A percentile compares a stretch with the other conserved stretches of the same genome.
Conservation (phyloP, 2,329 filamentous ascomycete genomes). For the Fusarium luffae region DNA sequence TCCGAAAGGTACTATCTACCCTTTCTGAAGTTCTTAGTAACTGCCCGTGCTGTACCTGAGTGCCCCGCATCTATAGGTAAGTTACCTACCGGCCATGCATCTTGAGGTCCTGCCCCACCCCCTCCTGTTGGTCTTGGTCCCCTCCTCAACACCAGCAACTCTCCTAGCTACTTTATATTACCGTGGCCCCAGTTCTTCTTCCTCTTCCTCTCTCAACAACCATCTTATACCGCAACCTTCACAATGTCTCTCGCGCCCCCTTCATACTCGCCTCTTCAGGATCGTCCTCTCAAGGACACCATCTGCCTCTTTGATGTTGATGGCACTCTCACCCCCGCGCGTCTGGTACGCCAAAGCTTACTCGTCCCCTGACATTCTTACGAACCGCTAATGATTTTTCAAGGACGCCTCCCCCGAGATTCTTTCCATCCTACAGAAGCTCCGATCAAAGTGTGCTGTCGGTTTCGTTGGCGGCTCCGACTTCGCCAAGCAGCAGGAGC, state of each 20-base stretch:
- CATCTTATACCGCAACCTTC: constrained; percentile 4
- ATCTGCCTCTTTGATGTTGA: constrained; percentile 98
- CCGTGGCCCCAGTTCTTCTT: constrained; percentile 4
- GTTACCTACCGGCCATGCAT: neutral
- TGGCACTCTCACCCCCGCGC: constrained; percentile 85
- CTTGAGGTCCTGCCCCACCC: constrained; percentile 16
- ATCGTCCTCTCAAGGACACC: constrained; percentile 91
- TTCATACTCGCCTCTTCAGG: constrained; percentile 77
- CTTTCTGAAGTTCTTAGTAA: neutral
- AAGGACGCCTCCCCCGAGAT: constrained; percentile 82
- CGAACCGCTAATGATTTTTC: neutral
- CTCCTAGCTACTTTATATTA: constrained; percentile 19
- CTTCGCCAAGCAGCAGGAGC: constrained; percentile 94
- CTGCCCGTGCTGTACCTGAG: neutral
- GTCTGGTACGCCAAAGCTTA: constrained; percentile 66
- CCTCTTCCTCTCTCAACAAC: constrained; percentile 11
- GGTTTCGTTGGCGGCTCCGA: constrained; percentile 95
- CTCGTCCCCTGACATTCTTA: neutral
- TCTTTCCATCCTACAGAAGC: constrained; percentile 78
- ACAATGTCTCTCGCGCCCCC: constrained; percentile 56
- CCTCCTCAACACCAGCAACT: constrained; percentile 33
- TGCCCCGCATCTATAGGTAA: constrained; percentile 27
- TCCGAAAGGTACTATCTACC: neutral
- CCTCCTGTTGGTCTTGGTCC: constrained; percentile 18
- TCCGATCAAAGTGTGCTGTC: constrained; percentile 89